phyloP scores from a whole-genome alignment of 768 basidiomycete species.

The Boletus pseudo-olivaceus region DNA sequence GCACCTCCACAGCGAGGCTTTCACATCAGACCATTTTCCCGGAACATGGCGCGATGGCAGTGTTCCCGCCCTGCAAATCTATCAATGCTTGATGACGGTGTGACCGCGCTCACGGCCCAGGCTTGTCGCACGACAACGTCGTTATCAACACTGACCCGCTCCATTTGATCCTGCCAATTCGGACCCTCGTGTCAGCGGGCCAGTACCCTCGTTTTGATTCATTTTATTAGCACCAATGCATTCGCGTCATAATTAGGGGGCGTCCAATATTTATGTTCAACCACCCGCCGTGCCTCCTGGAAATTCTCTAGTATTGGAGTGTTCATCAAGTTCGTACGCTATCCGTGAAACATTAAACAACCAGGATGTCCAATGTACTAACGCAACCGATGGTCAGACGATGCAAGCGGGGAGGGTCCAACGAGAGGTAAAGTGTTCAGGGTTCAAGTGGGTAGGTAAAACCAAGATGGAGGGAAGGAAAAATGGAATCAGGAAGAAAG shows the following conservation, averaged over 20 bases:
- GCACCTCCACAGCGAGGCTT: not conserved
- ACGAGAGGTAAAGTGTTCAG: slow-evolving; percentile 9
- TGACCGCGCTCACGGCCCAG: not conserved
- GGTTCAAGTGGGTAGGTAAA: slow-evolving; percentile 1
- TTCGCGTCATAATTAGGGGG: no score
- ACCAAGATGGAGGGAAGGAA: not conserved
- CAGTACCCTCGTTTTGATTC: not conserved
- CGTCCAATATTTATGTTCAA: no score
- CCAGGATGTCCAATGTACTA: slow-evolving; percentile 13
- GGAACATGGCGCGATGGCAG: slow-evolving; percentile 25
- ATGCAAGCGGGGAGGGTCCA: slow-evolving; percentile 16
- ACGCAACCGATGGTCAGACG: slow-evolving; percentile 4
- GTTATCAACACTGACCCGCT: no score
- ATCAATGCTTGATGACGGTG: not conserved
- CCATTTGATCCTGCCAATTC: no score
- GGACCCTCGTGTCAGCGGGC: no score
- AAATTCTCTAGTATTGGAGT: slow-evolving; percentile 6
- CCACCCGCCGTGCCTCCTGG: not conserved
- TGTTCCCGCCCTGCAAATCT: not conserved
- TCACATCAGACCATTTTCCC: slow-evolving; percentile 17
- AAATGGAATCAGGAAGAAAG: slow-evolving; percentile 5
- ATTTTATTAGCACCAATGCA: not conserved
- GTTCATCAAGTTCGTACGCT: slow-evolving; percentile 20
- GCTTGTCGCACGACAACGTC: no score
- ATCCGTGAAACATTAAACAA: slow-evolving; percentile 22